Base-by-base conservation (phyloP, 73 alveolate genomes). In the Paraurostyla sp. region DNA sequence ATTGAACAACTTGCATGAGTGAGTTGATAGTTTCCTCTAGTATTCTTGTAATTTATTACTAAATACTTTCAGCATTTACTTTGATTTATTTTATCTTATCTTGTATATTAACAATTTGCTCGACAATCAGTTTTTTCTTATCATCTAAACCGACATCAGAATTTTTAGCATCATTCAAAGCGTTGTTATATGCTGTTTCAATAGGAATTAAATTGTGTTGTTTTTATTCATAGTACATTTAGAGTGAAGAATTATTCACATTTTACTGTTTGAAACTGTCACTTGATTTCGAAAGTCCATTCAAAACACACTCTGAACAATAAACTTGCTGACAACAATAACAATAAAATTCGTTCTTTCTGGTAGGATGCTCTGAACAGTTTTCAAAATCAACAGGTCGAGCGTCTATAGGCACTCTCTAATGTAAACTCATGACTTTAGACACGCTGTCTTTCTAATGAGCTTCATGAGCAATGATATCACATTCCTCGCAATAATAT, bases 401-500 rank as follows among this genome's bases (percentile, higher is more conserved):
- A 13, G 18, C 29, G n/a, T 75, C 87, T 48, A 46, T 48, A 9
- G 49, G 49, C 16, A 75, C 73, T 43, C 87, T 43, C 23, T 50
- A 33, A 49, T 75, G 87, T 56, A 18, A 4, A 29, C 75, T 50
- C 87, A 75, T 75, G 22, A 75, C 27, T 32, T 75, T 75, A 4
- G 76, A 43, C 6, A 75, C 69, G 48, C 30, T 43, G 58, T 75
- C 76, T 49, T 75, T 75, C 29, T 7, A 33, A 7, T 49, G 73
- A 32, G 18, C 25, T 0, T 75, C 87, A 75, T 75, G 87, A 11
- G 87, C 73, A 16, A 13, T 7, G 18, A 7, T 16, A 49, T 75
- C 87, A 46, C 87, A 75, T 7, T 75, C 87, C 23, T 75, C 87
- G 30, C 87, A 75, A 43, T 11, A 46, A 30, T 75, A 75, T 16